Conservation (phyloP, 768 basidiomycete genomes). For the Hortiboletus campestris region DNA sequence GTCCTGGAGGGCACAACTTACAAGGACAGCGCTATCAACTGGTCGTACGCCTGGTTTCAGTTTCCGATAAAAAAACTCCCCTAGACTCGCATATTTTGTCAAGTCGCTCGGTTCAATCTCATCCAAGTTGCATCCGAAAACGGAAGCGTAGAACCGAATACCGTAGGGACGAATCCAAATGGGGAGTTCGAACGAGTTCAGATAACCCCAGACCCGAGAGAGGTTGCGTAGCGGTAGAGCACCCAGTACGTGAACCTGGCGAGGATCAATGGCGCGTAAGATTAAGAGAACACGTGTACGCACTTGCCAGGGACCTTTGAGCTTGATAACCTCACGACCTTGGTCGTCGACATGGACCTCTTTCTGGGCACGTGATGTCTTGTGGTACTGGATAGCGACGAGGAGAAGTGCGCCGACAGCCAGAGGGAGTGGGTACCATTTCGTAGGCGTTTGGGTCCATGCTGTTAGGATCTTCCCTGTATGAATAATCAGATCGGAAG, state of each 20-base stretch:
- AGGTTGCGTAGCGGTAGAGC: conserved; percentile 92
- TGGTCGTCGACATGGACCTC: conserved; percentile 81
- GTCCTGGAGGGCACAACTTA: conserved; percentile 32
- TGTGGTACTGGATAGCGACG: conserved; percentile 72
- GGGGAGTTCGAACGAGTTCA: conserved; percentile 91
- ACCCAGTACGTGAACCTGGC: conserved; percentile 91
- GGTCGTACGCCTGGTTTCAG: conserved; percentile 82
- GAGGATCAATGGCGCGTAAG: background rate
- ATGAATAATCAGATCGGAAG: conserved; percentile 4
- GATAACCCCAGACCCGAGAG: conserved; percentile 95
- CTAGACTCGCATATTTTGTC: conserved; percentile 77
- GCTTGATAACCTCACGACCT: conserved; percentile 73
- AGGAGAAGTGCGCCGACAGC: conserved; percentile 90
- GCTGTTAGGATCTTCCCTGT: conserved; percentile 67
- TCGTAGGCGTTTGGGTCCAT: conserved; percentile 85
- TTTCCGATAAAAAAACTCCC: conserved; percentile 92
- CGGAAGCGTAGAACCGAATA: conserved; percentile 76
- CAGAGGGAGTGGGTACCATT: conserved; percentile 93
- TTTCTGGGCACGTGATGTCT: conserved; percentile 44
- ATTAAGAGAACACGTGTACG: conserved; percentile 18
- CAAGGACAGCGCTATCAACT: conserved; percentile 71
- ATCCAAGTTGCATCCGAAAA: conserved; percentile 93
- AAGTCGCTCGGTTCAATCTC: conserved; percentile 84
- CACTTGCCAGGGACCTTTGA: conserved; percentile 94
- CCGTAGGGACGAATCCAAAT: conserved; percentile 94